Percentiles rank a stretch among this genome's conserved stretches.
phyloP scores from a whole-genome alignment of 2,329 filamentous ascomycete genomes.

The Aspergillus fischeri region DNA sequence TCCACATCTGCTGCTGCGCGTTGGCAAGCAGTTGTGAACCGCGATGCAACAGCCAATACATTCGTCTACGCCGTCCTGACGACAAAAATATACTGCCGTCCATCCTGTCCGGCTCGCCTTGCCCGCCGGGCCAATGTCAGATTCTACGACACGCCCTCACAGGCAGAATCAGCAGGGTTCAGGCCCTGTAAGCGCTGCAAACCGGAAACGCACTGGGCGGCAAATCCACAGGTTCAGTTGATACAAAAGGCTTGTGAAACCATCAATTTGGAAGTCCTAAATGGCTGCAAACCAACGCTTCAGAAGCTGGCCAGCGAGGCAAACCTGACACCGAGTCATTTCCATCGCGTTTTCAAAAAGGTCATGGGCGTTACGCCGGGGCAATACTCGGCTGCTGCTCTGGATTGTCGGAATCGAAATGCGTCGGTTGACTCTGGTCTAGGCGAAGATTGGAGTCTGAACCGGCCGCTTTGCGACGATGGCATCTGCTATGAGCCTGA shows the following conservation, averaged over 20 bases:
- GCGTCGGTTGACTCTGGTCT: background rate
- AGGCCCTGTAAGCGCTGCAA: constrained; percentile 55
- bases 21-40: constrained; percentile 44
- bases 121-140: constrained; percentile 53
- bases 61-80: constrained; percentile 57
- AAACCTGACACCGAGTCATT: constrained; percentile 49
- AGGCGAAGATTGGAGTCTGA: background rate
- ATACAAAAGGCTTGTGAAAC: constrained; percentile 30
- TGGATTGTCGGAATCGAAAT: constrained; percentile 4
- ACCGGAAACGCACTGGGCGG: constrained; percentile 35
- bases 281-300: constrained; percentile 36
- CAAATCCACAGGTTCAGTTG: constrained; percentile 29
- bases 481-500: background rate
- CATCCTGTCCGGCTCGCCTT: constrained; percentile 55
- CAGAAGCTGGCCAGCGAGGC: constrained; percentile 46
- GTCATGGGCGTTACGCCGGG: constrained; percentile 49
- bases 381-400: constrained; percentile 25
- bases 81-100: constrained; percentile 55
- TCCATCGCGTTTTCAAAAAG: constrained; percentile 54
- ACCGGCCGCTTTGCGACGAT: background rate
- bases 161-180: constrained; percentile 50
- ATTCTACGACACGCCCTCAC: constrained; percentile 47
- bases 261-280: constrained; percentile 22
- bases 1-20: constrained; percentile 29
- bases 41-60: constrained; percentile 41